Percentiles rank a stretch among this genome's conserved stretches.
Evolutionary conservation across 2,329 filamentous ascomycete species (phyloP).

Genomic region (Allantophomopsis lycopodina): DNA sequence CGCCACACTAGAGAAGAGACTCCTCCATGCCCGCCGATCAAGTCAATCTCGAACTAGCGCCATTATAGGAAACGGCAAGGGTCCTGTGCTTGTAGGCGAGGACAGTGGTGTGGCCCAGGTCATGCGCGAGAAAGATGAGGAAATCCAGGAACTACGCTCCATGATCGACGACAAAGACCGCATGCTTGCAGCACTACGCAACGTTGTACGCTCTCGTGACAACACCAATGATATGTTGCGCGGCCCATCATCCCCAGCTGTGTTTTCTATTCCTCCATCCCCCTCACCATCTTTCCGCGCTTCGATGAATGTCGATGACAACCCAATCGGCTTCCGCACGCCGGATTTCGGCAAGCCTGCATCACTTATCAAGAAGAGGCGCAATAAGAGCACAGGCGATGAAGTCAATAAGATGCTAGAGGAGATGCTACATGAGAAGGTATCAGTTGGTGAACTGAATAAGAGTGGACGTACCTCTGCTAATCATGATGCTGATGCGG

Average conservation of each 20-base stretch:
- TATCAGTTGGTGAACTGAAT: conserved; percentile 61
- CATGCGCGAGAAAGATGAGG: conserved; percentile 78
- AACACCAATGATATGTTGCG: conserved; percentile 10
- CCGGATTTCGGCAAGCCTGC: conserved; percentile 5
- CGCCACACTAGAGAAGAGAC: conserved; percentile 77
- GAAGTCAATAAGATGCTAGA: conserved; percentile 91
- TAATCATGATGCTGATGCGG: background rate
- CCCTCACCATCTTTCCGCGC: conserved; percentile 10
- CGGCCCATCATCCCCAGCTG: conserved; percentile 32
- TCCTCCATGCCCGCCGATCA: conserved; percentile 79
- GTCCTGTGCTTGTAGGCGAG: conserved; percentile 55
- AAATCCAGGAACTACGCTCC: conserved; percentile 82
- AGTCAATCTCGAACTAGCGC: conserved; percentile 81
- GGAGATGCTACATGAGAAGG: conserved; percentile 87
- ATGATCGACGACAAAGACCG: conserved; percentile 88
- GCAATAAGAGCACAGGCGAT: conserved; percentile 53
- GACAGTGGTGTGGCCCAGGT: conserved; percentile 61
- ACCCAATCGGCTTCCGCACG: background rate
- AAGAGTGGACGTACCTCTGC: conserved; percentile 20
- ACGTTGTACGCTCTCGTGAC: conserved; percentile 74
- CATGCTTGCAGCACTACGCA: conserved; percentile 80
- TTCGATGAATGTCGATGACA: conserved; percentile 12
- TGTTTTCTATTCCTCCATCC: conserved; percentile 27
- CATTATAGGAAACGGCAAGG: conserved; percentile 36
- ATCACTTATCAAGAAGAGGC: conserved; percentile 4